Evolutionary conservation across 2,329 filamentous ascomycete genomes (phyloP).

Genomic region (Talaromyces rugulosus): DNA sequence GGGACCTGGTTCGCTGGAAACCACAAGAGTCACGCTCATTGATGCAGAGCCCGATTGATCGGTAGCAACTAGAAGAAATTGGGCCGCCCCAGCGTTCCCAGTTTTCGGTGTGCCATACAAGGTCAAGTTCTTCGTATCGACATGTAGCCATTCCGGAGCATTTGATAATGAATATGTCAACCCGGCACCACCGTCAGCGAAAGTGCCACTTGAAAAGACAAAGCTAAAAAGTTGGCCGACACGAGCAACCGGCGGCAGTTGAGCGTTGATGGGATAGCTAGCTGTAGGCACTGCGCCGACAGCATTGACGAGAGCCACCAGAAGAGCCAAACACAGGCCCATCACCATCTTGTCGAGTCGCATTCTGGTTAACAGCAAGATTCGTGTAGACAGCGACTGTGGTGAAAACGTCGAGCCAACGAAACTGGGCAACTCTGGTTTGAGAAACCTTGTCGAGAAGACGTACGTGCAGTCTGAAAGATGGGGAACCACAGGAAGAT

Average conservation of each 20-base stretch:
- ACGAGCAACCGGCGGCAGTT: slow-evolving; percentile 74
- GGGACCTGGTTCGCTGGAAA: slow-evolving; percentile 50
- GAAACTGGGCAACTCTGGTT: slow-evolving; percentile 3
- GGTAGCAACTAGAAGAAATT: slow-evolving; percentile 65
- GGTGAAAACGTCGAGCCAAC: slow-evolving; percentile 5
- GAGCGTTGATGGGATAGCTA: slow-evolving; percentile 75
- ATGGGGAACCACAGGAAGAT: not conserved
- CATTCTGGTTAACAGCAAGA: slow-evolving; percentile 4
- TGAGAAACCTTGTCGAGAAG: slow-evolving; percentile 4
- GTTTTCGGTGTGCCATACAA: slow-evolving; percentile 66
- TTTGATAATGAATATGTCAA: slow-evolving; percentile 64
- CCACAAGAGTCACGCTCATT: slow-evolving; percentile 66
- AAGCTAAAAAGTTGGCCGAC: slow-evolving; percentile 52
- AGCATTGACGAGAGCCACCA: slow-evolving; percentile 24
- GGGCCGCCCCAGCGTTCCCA: slow-evolving; percentile 54
- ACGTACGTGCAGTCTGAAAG: not conserved
- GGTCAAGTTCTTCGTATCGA: slow-evolving; percentile 61
- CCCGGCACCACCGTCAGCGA: slow-evolving; percentile 53
- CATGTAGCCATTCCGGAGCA: slow-evolving; percentile 68
- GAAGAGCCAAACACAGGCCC: slow-evolving; percentile 22
- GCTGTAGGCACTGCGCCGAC: slow-evolving; percentile 35
- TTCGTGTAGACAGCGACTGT: slow-evolving; percentile 2
- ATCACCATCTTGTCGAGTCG: slow-evolving; percentile 18
- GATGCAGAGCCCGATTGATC: slow-evolving; percentile 61
- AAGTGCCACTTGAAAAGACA: slow-evolving; percentile 57